Percentiles rank a stretch among this genome's conserved stretches.
These are phyloP conservation scores for Xylaria sp. DNA, from an alignment of 2,329 filamentous ascomycete genomes.

Conservation along the genomic window DNA sequence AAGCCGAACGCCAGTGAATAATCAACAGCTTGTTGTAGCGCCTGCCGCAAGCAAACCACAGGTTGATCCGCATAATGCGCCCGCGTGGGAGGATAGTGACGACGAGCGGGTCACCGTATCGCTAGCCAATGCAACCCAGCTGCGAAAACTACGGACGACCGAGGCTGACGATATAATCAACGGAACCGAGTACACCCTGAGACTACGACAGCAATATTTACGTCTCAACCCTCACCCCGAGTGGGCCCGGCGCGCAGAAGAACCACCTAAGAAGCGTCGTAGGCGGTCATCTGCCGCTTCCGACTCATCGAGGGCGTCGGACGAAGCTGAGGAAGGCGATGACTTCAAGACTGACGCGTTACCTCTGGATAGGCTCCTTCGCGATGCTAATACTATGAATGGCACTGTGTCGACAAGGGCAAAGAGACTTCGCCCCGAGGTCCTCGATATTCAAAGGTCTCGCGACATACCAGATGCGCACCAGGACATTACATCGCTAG, in stretches of 20 bases:
- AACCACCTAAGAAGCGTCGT: conserved; percentile 62
- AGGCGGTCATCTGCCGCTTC: conserved; percentile 62
- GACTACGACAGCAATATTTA: conserved; percentile 82
- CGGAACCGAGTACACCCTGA: conserved; percentile 84
- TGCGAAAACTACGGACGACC: conserved; percentile 84
- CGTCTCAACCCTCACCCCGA: conserved; percentile 68
- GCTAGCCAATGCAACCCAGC: conserved; percentile 76
- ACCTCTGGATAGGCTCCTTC: conserved; percentile 83
- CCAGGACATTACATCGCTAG: conserved; percentile 82
- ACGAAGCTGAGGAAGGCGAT: conserved; percentile 52
- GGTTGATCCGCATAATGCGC: conserved; percentile 53
- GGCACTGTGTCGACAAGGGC: conserved; percentile 65
- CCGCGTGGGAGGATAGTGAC: conserved; percentile 94
- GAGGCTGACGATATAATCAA: conserved; percentile 88
- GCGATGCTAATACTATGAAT: conserved; percentile 76
- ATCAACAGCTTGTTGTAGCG: conserved; percentile 45
- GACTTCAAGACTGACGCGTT: conserved; percentile 73
- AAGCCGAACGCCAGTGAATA: conserved; percentile 59
- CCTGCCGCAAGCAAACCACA: conserved; percentile 43
- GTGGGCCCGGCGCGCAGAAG: conserved; percentile 67
- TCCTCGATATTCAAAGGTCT: conserved; percentile 88
- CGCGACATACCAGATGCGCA: conserved; percentile 86
- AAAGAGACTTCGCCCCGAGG: conserved; percentile 83
- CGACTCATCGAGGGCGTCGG: conserved; percentile 48
- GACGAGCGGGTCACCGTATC: conserved; percentile 90